Base-by-base conservation (phyloP, 2,329 filamentous ascomycete genomes). In the Neonectria sp. region DNA sequence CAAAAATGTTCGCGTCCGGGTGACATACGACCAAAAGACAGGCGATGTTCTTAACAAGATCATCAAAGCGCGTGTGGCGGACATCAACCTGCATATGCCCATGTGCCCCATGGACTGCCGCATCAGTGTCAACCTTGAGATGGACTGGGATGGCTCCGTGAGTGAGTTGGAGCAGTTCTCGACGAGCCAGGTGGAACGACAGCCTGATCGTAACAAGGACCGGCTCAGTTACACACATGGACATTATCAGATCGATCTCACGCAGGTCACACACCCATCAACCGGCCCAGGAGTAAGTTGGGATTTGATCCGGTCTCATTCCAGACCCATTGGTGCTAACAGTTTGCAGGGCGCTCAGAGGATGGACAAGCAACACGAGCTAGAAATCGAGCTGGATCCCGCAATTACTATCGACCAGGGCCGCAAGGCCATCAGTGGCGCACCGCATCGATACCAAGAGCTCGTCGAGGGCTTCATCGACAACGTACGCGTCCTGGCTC, bases 61-160 rank as follows among this genome's bases (percentile, higher is more conserved):
- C 75, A 90, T 99, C 81, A 99, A 99, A 84, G 90, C 91, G 29
- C 90, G 95, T n/a, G 86, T 98, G 15, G 91, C 90, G 29, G 95
- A 99, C 78, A 83, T 98, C n/a, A 93, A 97, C 75, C 88, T 99
- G 21, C 92, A 93, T 80, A 92, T 94, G 73, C 95, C 96, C 0
- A 84, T 85, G 56, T 89, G 88, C 9, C 89, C 90, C 3, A 93
- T 98, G 76, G 96, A 99, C 81, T 97, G 95, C 82, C 93, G 96
- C 12, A 91, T 99, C 73, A 97, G 94, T 75, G 91, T 99, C 77
- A 98, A 97, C 77, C 88, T 99, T 2, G 97, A 99, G 89, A 95
- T 97, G 89, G 88, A 92, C 60, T 97, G 91, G 84, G 88, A 94
- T 4, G 94, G 95, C 2, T 76, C 93, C 0, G 85, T 90, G 4